phyloP scores from a whole-genome alignment of 192 early-diverging fungal species.

The Endogone sp. region DNA sequence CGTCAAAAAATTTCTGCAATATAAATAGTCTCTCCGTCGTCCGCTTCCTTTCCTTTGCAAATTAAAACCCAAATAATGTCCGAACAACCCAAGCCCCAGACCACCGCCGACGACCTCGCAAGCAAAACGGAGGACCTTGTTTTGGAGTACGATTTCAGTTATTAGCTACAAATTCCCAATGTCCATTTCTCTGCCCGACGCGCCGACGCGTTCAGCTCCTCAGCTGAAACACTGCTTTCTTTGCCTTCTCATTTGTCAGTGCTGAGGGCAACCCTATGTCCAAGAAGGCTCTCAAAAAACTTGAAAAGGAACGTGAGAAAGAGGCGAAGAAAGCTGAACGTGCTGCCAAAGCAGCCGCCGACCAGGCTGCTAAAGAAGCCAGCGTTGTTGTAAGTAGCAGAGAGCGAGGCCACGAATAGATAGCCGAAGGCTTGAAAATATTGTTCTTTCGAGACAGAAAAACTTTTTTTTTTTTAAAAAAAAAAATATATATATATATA shows the following conservation, averaged over 20 bases:
- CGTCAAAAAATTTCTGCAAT: conserved; percentile 8
- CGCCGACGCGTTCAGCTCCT: no score
- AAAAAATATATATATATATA: no score
- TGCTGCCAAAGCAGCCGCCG: conserved; percentile 65
- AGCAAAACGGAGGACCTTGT: conserved; percentile 45
- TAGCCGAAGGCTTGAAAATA: background rate
- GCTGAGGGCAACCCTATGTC: conserved; percentile 89
- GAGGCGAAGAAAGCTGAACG: conserved; percentile 62
- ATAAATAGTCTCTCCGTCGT: no score
- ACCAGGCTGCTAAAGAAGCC: conserved; percentile 63
- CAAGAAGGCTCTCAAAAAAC: conserved; percentile 92
- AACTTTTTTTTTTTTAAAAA: no score
- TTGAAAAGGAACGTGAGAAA: conserved; percentile 88
- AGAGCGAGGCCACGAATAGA: background rate
- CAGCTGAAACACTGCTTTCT: no score
- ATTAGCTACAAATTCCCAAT: no score
- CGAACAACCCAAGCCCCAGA: conserved; percentile 12
- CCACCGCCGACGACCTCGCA: conserved; percentile 35
- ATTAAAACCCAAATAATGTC: no score
- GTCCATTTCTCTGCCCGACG: no score
- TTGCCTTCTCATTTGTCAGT: conserved; percentile 13
- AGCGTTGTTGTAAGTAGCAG: conserved; percentile 33
- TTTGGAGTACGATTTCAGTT: conserved; percentile 31
- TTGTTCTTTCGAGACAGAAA: no score
- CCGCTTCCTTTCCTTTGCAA: no score